A percentile compares a stretch with the other conserved stretches of the same genome.
phyloP scores from a whole-genome alignment of 768 basidiomycete genomes.

The Termitomyces sp. region DNA sequence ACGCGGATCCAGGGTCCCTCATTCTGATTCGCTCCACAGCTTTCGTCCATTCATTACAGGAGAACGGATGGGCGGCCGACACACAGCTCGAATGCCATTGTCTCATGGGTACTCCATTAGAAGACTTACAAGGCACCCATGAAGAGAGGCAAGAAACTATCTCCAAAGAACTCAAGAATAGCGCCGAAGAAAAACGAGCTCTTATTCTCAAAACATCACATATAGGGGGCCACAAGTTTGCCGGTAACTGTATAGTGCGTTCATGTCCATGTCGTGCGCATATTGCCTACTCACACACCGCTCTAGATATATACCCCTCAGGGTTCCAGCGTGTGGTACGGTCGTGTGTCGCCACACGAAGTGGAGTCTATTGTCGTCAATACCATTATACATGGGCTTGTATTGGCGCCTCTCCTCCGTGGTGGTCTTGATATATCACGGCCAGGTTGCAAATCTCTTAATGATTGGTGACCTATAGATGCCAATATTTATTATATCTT shows the following conservation, averaged over 20 bases:
- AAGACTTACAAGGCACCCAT: conserved; percentile 49
- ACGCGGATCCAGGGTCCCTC: background rate
- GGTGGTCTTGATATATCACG: conserved; percentile 79
- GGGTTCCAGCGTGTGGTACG: conserved; percentile 90
- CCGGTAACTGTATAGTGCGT: conserved; percentile 87
- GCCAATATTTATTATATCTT: conserved; percentile 5
- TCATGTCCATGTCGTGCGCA: background rate
- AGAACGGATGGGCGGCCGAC: conserved; percentile 71
- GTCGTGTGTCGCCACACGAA: conserved; percentile 88
- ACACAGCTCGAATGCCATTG: conserved; percentile 65
- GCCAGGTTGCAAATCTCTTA: conserved; percentile 63
- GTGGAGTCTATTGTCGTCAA: conserved; percentile 82
- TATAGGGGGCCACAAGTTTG: conserved; percentile 90
- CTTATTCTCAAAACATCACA: conserved; percentile 88
- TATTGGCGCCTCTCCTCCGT: conserved; percentile 82
- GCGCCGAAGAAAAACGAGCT: conserved; percentile 58
- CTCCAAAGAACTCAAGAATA: conserved; percentile 47
- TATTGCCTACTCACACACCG: background rate
- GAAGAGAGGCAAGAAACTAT: conserved; percentile 58
- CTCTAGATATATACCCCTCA: conserved; percentile 80
- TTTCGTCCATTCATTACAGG: conserved; percentile 59
- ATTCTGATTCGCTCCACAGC: conserved; percentile 34
- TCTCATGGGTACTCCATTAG: conserved; percentile 52
- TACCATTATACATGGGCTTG: conserved; percentile 81
- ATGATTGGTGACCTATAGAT: conserved; percentile 59